A percentile compares a stretch with the other conserved stretches of the same genome.
phyloP scores from a whole-genome alignment of 1,284 basidiomycete species.

The Apiotrichum laibachii region DNA sequence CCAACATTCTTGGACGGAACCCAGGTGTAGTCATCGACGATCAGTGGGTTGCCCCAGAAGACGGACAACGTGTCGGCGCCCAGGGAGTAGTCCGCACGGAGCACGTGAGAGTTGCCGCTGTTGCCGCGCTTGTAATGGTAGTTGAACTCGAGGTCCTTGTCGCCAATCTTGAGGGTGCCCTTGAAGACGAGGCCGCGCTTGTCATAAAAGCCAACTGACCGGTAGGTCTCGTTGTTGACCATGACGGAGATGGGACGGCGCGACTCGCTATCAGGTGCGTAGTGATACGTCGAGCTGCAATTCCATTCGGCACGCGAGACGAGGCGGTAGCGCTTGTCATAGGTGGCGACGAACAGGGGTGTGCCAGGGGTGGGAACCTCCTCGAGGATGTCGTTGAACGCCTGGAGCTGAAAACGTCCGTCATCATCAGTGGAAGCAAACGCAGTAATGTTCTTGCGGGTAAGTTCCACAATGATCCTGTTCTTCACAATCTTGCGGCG shows the following conservation, averaged over 20 bases:
- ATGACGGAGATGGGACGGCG: slow-evolving; percentile 6
- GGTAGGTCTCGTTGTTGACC: not conserved
- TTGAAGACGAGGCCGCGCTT: slow-evolving; percentile 6
- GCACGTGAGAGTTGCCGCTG: slow-evolving; percentile 5
- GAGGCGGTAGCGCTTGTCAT: slow-evolving; percentile 8
- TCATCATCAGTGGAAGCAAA: slow-evolving; percentile 5
- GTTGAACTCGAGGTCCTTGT: slow-evolving; percentile 4
- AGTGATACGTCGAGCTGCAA: slow-evolving; percentile 6
- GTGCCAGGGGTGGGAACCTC: not conserved
- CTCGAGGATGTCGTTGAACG: not conserved
- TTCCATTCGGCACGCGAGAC: not conserved
- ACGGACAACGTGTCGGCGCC: slow-evolving; percentile 7
- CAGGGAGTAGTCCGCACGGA: slow-evolving; percentile 9
- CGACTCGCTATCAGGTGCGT: not conserved
- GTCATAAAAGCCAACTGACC: slow-evolving; percentile 9
- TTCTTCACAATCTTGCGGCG: slow-evolving; percentile 11
- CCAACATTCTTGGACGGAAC: slow-evolving; percentile 14
- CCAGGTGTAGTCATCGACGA: slow-evolving; percentile 12
- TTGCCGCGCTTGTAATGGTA: slow-evolving; percentile 14
- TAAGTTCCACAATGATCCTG: slow-evolving; percentile 11
- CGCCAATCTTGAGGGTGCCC: slow-evolving; percentile 6
- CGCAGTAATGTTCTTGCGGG: slow-evolving; percentile 5
- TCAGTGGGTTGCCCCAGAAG: slow-evolving; percentile 14
- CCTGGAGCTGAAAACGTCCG: not conserved
- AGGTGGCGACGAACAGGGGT: slow-evolving; percentile 8